Conservation (phyloP, 257 asterid genomes). For the Eucommia ulmoides region DNA sequence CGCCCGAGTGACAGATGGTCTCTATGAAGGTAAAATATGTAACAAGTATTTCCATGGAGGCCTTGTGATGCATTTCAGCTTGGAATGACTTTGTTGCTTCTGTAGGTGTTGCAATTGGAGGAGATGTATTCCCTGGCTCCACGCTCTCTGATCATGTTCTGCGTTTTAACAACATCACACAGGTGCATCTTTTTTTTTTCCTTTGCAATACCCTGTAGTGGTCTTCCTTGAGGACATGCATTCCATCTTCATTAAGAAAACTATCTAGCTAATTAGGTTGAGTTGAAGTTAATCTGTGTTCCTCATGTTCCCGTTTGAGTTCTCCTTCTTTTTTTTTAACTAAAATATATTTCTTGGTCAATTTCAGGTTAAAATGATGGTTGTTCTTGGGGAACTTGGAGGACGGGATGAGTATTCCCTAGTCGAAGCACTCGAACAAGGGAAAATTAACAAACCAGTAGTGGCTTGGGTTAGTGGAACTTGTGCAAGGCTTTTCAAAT, state of each 20-base stretch:
- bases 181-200: constrained; percentile 28
- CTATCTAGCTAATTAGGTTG: too few species aligned
- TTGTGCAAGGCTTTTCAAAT: constrained; percentile 90
- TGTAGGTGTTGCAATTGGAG: constrained; percentile 97
- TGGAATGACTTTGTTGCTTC: constrained; percentile 6
- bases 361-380: constrained; percentile 74
- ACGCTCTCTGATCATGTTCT: constrained; percentile 98
- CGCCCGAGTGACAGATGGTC: constrained; percentile 97
- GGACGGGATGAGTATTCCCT: constrained; percentile 98
- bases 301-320: neutral
- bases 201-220: neutral
- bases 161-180: constrained; percentile 96
- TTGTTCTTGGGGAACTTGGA: constrained; percentile 99
- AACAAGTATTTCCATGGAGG: constrained; percentile 2
- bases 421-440: constrained; percentile 94
- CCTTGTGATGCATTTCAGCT: neutral
- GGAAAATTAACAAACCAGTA: constrained; percentile 86
- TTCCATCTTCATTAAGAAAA: neutral
- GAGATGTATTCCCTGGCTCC: constrained; percentile 99
- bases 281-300: constrained; percentile 3
- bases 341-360: constrained; percentile 11
- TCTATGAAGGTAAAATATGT: constrained; percentile 74
- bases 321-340: constrained; percentile 5
- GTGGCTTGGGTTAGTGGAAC: constrained; percentile 99
- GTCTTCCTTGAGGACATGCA: neutral